Percentiles rank a stretch among this genome's conserved stretches.
Conservation (phyloP, 2,329 filamentous ascomycete genomes). For the Xylaria sp. region DNA sequence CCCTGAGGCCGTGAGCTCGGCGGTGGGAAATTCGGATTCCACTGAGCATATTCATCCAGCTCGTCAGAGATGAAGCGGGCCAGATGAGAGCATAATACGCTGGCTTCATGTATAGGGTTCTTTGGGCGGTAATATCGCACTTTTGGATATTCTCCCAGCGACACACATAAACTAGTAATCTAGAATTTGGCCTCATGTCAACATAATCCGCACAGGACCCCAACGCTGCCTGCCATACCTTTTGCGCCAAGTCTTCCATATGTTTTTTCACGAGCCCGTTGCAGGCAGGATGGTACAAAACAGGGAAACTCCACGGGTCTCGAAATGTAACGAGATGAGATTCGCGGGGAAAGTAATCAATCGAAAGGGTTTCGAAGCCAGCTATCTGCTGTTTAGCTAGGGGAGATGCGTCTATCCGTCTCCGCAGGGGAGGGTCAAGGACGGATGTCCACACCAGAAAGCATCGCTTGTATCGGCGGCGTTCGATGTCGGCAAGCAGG, state of each 20-base stretch:
- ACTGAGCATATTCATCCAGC: constrained; percentile 87
- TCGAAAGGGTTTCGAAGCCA: constrained; percentile 83
- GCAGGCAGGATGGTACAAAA: constrained; percentile 90
- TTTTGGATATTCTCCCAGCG: constrained; percentile 91
- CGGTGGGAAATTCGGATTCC: constrained; percentile 85
- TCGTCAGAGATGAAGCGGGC: constrained; percentile 93
- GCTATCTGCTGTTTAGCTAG: constrained; percentile 78
- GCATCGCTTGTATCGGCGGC: constrained; percentile 79
- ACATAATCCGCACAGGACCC: constrained; percentile 8
- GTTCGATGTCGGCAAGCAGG: constrained; percentile 90
- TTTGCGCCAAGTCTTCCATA: constrained; percentile 86
- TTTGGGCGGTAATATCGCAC: constrained; percentile 89
- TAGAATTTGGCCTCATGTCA: constrained; percentile 51
- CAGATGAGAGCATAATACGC: constrained; percentile 86
- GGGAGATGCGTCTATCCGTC: constrained; percentile 78
- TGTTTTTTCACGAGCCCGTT: constrained; percentile 85
- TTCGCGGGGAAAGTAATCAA: constrained; percentile 91
- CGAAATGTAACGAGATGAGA: constrained; percentile 91
- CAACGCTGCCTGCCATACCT: constrained; percentile 63
- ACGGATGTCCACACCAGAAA: constrained; percentile 88
- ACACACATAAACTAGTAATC: constrained; percentile 89
- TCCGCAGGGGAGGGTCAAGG: constrained; percentile 75
- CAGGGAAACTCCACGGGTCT: constrained; percentile 95
- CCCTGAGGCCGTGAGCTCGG: constrained; percentile 81
- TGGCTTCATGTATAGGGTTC: constrained; percentile 83